phyloP scores from a whole-genome alignment of 768 basidiomycete genomes.

The Boletus insuetus region DNA sequence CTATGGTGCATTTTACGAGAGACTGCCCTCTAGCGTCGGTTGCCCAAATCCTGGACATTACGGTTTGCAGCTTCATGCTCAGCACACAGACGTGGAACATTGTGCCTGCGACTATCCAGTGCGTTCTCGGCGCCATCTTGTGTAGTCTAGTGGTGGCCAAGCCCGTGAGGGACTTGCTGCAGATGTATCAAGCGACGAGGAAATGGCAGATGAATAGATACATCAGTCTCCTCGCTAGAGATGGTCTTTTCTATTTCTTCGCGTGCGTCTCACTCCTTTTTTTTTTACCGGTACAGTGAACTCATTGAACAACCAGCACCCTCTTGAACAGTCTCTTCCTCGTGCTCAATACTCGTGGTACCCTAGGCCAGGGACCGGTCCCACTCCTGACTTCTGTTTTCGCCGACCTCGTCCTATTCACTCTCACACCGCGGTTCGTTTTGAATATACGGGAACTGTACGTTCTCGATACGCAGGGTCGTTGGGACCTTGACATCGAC shows the following conservation, averaged over 20 bases:
- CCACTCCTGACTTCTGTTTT: neutral
- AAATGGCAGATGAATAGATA: too few relatives aligned
- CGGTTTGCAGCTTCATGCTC: neutral
- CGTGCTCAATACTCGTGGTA: too few relatives aligned
- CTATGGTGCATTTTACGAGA: too few relatives aligned
- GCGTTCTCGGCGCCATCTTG: neutral
- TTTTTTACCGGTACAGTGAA: too few relatives aligned
- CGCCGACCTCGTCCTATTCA: neutral
- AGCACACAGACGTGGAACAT: neutral
- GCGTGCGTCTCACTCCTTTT: too few relatives aligned
- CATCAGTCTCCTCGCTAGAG: neutral
- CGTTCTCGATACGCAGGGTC: neutral
- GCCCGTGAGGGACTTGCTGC: neutral
- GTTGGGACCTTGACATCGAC: too few relatives aligned
- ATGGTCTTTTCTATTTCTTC: neutral
- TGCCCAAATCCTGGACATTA: neutral
- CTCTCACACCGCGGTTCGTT: neutral
- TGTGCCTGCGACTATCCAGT: neutral
- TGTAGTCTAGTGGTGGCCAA: neutral
- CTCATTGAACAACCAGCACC: neutral
- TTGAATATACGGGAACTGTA: neutral
- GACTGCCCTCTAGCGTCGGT: neutral
- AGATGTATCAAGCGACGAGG: neutral
- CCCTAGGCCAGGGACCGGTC: too few relatives aligned
- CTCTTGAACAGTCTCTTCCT: neutral